These are phyloP conservation scores for Aspergillus neoniger DNA, from an alignment of 2,329 filamentous ascomycete genomes.

Conservation along the genomic window DNA sequence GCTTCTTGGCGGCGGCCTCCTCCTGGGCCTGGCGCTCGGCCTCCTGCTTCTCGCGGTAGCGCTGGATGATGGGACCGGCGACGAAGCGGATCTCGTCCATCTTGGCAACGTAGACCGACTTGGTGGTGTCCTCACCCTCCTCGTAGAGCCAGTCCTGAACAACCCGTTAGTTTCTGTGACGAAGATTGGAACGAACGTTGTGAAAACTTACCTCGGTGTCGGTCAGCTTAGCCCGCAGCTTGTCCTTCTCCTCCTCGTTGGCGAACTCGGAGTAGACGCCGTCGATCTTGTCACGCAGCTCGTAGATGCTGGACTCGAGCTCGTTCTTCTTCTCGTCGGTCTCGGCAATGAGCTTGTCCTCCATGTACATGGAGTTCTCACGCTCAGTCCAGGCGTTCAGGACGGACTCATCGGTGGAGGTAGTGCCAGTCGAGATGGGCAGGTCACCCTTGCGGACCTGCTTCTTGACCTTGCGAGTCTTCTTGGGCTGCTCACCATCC, in stretches of 20 bases:
- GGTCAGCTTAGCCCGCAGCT: conserved; percentile 80
- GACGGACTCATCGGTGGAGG: conserved; percentile 69
- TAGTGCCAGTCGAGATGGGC: conserved; percentile 79
- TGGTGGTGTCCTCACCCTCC: conserved; percentile 90
- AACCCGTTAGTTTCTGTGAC: conserved; percentile 16
- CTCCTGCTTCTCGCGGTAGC: conserved; percentile 93
- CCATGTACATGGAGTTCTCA: conserved; percentile 90
- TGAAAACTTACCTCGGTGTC: conserved; percentile 72
- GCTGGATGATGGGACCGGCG: conserved; percentile 87
- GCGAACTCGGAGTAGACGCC: conserved; percentile 87
- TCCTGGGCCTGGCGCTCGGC: conserved; percentile 77
- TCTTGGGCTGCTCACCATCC: conserved; percentile 69
- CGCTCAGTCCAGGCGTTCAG: conserved; percentile 74
- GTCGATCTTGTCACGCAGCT: conserved; percentile 91
- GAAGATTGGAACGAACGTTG: not conserved
- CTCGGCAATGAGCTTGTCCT: conserved; percentile 97
- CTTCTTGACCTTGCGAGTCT: conserved; percentile 98
- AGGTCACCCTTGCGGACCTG: conserved; percentile 97
- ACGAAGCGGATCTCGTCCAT: conserved; percentile 91
- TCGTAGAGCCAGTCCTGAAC: conserved; percentile 95
- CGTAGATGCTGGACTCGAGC: conserved; percentile 96
- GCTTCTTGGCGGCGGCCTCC: conserved; percentile 62
- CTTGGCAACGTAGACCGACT: conserved; percentile 92
- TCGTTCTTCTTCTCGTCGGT: conserved; percentile 99
- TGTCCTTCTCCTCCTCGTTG: conserved; percentile 88